Evolutionary conservation across 108 stramenopile species (phyloP).

Genomic region (Nitzschia palea): DNA sequence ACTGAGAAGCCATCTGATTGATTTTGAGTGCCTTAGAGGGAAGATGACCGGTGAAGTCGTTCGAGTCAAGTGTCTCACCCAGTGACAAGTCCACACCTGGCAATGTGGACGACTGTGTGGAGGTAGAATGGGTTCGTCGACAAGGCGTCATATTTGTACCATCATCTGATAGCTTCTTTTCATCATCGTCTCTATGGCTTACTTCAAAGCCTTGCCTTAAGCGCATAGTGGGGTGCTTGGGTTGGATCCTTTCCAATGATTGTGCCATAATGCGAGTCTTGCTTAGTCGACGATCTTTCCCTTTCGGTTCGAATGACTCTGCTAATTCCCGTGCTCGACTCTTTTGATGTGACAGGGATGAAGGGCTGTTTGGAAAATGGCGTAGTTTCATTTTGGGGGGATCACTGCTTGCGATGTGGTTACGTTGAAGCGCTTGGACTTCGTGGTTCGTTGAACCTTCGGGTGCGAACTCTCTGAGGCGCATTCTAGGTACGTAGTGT

Average conservation of each 20-base stretch:
- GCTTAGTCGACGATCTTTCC: not conserved
- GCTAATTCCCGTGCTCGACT: slow-evolving; percentile 20
- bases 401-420: not conserved
- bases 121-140: not conserved
- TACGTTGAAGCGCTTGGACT: not conserved
- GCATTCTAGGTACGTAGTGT: slow-evolving; percentile 30
- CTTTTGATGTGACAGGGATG: not conserved
- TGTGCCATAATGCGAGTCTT: slow-evolving; percentile 11
- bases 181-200: not conserved
- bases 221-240: slow-evolving; percentile 15
- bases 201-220: slow-evolving; percentile 4
- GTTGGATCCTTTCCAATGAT: slow-evolving; percentile 22
- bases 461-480: slow-evolving; percentile 27
- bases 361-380: not conserved
- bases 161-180: slow-evolving; percentile 14
- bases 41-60: too few species aligned
- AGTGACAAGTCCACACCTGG: too few species aligned
- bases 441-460: not conserved
- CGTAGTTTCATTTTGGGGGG: slow-evolving; percentile 22
- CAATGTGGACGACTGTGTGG: too few species aligned
- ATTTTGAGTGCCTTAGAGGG: too few species aligned
- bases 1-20: too few species aligned
- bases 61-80: too few species aligned
- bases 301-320: slow-evolving; percentile 9
- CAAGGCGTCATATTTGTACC: not conserved